These are phyloP conservation scores for Platanthera zijinensis DNA, from an alignment of 106 monocot genomes.

Conservation along the genomic window DNA sequence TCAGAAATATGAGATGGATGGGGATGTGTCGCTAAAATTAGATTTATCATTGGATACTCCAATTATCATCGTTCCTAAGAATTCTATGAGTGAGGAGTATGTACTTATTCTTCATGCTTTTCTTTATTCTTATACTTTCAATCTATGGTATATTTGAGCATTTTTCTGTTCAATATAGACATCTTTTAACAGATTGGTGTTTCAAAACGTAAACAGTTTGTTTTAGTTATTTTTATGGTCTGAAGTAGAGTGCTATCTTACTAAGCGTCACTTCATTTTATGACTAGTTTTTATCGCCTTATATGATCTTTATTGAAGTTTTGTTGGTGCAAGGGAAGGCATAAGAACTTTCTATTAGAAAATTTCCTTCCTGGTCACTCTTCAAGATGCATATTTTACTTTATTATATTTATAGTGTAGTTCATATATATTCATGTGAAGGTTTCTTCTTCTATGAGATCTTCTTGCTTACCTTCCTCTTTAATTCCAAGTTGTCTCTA, in stretches of 20 bases:
- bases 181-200: background rate
- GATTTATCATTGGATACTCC: constrained; percentile 87
- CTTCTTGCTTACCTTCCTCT: too few species aligned
- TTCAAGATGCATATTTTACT: background rate
- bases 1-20: constrained; percentile 93
- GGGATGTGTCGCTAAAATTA: constrained; percentile 69
- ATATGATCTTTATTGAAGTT: background rate
- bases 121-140: background rate
- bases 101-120: constrained; percentile 10
- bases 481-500: too few species aligned
- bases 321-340: background rate
- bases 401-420: background rate
- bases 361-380: background rate
- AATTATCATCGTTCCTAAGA: constrained; percentile 68
- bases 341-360: background rate
- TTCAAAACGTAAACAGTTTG: background rate
- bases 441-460: too few species aligned
- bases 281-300: background rate
- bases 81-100: constrained; percentile 72
- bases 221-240: background rate
- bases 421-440: too few species aligned
- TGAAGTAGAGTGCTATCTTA: background rate
- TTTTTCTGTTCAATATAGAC: background rate
- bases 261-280: background rate
- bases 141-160: background rate